A percentile compares a stretch with the other conserved stretches of the same genome.
Conservation (phyloP, 257 asterid species). For the Ophiorrhiza pumila region DNA sequence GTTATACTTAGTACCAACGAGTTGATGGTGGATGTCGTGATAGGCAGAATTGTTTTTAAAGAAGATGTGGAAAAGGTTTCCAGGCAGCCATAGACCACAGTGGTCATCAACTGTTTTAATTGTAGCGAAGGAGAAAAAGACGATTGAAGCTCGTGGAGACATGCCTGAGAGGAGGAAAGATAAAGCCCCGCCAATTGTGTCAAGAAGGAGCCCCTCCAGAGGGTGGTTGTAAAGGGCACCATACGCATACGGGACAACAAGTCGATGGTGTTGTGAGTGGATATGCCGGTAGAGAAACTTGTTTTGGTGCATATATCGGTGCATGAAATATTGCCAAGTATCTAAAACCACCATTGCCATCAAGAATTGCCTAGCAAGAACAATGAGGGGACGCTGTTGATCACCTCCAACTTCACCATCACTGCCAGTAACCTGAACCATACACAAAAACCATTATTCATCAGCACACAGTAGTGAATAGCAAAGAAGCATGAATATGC, state of each 20-base stretch:
- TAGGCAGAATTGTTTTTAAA: constrained; percentile 84
- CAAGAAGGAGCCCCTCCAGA: constrained; percentile 80
- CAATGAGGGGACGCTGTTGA: constrained; percentile 42
- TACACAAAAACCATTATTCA: constrained; percentile 12
- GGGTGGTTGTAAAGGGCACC: constrained; percentile 98
- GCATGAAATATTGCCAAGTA: constrained; percentile 94
- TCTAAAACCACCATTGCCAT: constrained; percentile 74
- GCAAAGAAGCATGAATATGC: not conserved
- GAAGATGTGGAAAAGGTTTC: constrained; percentile 69
- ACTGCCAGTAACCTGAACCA: constrained; percentile 63
- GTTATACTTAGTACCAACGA: constrained; percentile 75
- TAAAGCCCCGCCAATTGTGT: constrained; percentile 82
- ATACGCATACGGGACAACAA: constrained; percentile 80
- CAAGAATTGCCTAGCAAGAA: constrained; percentile 54
- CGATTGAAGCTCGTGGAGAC: constrained; percentile 82
- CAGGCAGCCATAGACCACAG: constrained; percentile 91
- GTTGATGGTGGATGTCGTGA: constrained; percentile 91
- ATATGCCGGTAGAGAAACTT: constrained; percentile 80
- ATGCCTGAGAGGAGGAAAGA: constrained; percentile 85
- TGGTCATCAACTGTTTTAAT: constrained; percentile 89
- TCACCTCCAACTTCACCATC: constrained; percentile 39
- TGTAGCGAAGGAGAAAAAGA: constrained; percentile 90
- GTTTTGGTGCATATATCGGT: constrained; percentile 92
- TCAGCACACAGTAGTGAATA: not conserved
- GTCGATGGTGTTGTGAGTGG: constrained; percentile 87